phyloP scores from a whole-genome alignment of 441 rosid genomes.

The Manihot esculenta region DNA sequence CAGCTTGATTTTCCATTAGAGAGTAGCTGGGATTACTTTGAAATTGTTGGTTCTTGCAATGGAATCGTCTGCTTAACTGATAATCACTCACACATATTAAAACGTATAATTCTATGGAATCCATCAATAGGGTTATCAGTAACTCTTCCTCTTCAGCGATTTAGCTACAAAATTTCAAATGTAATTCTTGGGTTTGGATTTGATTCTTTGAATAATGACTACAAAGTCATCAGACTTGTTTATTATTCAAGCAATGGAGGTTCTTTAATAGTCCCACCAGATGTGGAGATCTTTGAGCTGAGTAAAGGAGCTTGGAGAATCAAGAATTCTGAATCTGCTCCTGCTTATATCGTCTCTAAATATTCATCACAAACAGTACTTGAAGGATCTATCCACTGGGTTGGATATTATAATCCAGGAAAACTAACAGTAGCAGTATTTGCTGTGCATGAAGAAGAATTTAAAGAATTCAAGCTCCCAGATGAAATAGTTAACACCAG shows the following conservation, averaged over 20 bases:
- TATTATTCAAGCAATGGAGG: background rate
- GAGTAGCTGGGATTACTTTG: slow-evolving; percentile 6
- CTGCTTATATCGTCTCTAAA: background rate
- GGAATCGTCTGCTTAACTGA: slow-evolving; percentile 22
- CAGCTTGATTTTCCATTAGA: slow-evolving; percentile 16
- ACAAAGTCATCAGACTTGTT: slow-evolving; percentile 25
- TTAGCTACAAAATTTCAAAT: background rate
- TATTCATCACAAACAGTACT: background rate
- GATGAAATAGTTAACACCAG: background rate
- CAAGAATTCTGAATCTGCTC: background rate
- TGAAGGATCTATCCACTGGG: slow-evolving; percentile 25
- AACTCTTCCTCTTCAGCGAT: background rate
- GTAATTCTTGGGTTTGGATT: slow-evolving; percentile 26
- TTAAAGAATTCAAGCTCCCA: slow-evolving; percentile 18
- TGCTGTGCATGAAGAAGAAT: slow-evolving; percentile 8
- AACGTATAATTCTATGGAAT: slow-evolving; percentile 17
- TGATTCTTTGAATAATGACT: slow-evolving; percentile 12
- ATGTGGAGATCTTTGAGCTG: slow-evolving; percentile 12
- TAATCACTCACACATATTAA: slow-evolving; percentile 10
- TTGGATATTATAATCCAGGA: slow-evolving; percentile 9
- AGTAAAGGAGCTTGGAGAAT: slow-evolving; percentile 16
- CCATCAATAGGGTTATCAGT: slow-evolving; percentile 23
- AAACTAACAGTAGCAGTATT: slow-evolving; percentile 11
- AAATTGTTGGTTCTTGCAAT: slow-evolving; percentile 22
- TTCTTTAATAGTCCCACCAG: background rate